Evolutionary conservation across 495 filamentous ascomycete genomes (phyloP), one percentile per base, ranked within the genome.

Genomic region (Annulohypoxylon maeteangense): DNA sequence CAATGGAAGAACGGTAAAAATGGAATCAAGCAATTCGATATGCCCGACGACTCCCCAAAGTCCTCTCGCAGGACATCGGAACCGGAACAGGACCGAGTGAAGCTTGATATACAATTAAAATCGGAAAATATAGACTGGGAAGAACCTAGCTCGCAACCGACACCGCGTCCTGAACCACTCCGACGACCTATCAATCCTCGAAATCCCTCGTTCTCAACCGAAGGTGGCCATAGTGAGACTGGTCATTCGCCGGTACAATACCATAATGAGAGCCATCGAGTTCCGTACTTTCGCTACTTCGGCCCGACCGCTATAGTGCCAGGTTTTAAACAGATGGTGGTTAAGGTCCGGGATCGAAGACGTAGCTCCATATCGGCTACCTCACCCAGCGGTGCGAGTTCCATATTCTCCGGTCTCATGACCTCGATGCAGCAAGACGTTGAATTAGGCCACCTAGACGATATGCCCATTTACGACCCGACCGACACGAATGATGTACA

Each of bases 281-380:
- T 95, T 61, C 92, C 93, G 1, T 96, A 93, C 76, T 96, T 95
- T 76, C 83, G 93, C 47, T 96, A 94, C 75, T 94, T 95, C 75
- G 93, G 93, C 0, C 92, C 92, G 0, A 96, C 93, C 2, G 93
- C 93, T 63, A 96, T 96, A 71, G 91, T 94, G 36, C 92, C 92
- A 2, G 93, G 93, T n/a, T 95, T 93, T 79, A 96, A 95, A 78
- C 91, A 94, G 75, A 94, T 95, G 90, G 90, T 95, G 57, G 92
- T 93, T 51, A 90, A 92, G 71, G 88, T 94, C 12, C 78, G 81
- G 32, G 80, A 85, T 70, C 75, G 85, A 64, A 78, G 83, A 5
- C 78, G 79, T 67, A 85, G 84, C 63, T 82, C 80, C 34, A 80
- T 84, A 74, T 81, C 81, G 14, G 77, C 77, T 18, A 75, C 78